Evolutionary conservation across 1,284 basidiomycete species (phyloP).

Genomic region (Ustilago xerochloae): DNA sequence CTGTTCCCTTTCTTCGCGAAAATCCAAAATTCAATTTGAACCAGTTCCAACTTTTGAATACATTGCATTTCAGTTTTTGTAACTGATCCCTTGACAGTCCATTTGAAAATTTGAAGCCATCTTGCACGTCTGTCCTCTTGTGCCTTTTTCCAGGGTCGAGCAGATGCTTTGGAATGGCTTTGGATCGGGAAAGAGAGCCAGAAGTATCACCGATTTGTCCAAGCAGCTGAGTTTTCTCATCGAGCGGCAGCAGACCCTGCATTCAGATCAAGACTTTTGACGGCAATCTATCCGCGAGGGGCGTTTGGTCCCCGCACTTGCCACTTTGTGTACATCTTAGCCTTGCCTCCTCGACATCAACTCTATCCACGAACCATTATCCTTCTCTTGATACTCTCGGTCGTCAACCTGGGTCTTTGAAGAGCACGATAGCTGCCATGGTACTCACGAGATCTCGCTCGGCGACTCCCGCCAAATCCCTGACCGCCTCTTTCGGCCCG

Average conservation of each 20-base stretch:
- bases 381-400: background rate
- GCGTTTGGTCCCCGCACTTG: background rate
- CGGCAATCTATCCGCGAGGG: constrained; percentile 9
- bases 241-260: constrained; percentile 5
- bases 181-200: no score
- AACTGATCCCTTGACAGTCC: background rate
- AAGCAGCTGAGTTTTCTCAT: background rate
- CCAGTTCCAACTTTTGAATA: background rate
- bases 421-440: constrained; percentile 6
- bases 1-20: constrained; percentile 23
- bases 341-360: background rate
- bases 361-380: background rate
- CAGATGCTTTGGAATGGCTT: no score
- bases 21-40: background rate
- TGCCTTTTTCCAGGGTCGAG: no score
- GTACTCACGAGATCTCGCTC: constrained; percentile 44
- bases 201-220: no score
- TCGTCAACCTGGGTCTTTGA: background rate
- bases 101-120: constrained; percentile 7
- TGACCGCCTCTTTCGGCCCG: constrained; percentile 30
- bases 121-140: background rate
- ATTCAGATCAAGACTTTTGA: background rate
- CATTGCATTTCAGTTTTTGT: constrained; percentile 1
- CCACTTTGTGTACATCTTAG: background rate
- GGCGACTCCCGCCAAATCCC: constrained; percentile 33